Base-by-base conservation (phyloP, 192 early-diverging fungal genomes). In the Backusella sp. region DNA sequence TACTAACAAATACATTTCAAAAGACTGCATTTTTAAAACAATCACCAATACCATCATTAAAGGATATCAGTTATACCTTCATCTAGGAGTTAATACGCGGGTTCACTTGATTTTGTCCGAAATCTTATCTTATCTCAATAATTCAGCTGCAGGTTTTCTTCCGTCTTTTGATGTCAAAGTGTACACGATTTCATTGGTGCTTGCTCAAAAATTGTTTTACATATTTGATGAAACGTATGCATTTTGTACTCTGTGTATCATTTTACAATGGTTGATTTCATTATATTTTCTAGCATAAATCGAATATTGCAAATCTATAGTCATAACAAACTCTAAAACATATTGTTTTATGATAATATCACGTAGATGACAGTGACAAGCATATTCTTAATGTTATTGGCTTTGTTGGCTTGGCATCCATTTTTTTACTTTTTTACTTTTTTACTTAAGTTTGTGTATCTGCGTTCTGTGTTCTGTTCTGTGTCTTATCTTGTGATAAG, bases 231-330 rank as follows among this genome's bases (percentile, higher is more conserved):
- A 59, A 26, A 26, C 53, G 53, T 21, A 59, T 3, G 21, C 17
- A 59, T 21, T 59, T 23, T 62, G 56, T 62, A 62, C 56, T 62
- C 12, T 62, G 56, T 62, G 56, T 62, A 62, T 15, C 56, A 62
- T 14, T 53, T 62, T 62, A 4, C 23, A 28, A 26, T 23, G 1
- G 5, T 6, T 52, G 15, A 52, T 52, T 17, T 53, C n/a, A n/a
- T 5, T 53, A 53, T 53, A n/a, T 53, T 19, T 53, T 53, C n/a
- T 11, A 39, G 37, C 9, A 39, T 39, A 39, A 39, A 39, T 39
- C 37, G 11, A 39, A 39, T 39, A 11, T 0, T 39, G 37, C 2
- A 39, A 39, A 11, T 8, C 37, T 39, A 3, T 4, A 44, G 17
- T 44, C 42, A 44, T 17, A 17, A 44, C 4, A 44, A 44, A 44